phyloP scores from a whole-genome alignment of 2,329 filamentous ascomycete species.

The Exophiala sideris region DNA sequence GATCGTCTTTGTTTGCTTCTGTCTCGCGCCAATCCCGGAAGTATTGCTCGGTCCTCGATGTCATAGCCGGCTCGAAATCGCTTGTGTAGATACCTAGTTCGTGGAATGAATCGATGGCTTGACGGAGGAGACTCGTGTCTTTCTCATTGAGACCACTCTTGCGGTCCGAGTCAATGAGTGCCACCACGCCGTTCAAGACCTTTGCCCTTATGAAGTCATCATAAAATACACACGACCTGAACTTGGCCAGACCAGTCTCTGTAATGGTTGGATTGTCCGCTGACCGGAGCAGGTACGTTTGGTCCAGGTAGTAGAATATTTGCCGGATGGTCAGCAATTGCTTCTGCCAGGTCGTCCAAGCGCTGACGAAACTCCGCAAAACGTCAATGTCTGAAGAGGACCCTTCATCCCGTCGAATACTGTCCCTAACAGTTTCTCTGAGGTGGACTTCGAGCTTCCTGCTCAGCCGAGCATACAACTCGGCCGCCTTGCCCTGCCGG shows the following conservation, averaged over 20 bases:
- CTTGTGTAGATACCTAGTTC: constrained; percentile 77
- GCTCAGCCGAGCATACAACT: constrained; percentile 65
- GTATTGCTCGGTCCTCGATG: constrained; percentile 65
- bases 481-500: constrained; percentile 67
- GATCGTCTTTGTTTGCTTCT: constrained; percentile 56
- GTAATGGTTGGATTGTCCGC: constrained; percentile 69
- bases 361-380: constrained; percentile 56
- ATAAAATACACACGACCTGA: constrained; percentile 61
- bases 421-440: constrained; percentile 52
- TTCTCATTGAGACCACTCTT: constrained; percentile 46
- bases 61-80: constrained; percentile 73
- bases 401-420: constrained; percentile 55
- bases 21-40: constrained; percentile 67
- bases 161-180: constrained; percentile 72
- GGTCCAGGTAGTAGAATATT: constrained; percentile 91
- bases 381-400: constrained; percentile 61
- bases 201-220: constrained; percentile 51
- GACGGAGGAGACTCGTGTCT: constrained; percentile 67
- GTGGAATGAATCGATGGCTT: constrained; percentile 77
- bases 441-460: constrained; percentile 65
- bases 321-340: constrained; percentile 77
- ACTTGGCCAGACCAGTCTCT: constrained; percentile 74
- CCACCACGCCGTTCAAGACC: constrained; percentile 68
- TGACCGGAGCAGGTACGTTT: constrained; percentile 77
- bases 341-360: constrained; percentile 75